These are phyloP conservation scores for Ramaria sp. DNA, from an alignment of 768 basidiomycete species.

Conservation along the genomic window DNA sequence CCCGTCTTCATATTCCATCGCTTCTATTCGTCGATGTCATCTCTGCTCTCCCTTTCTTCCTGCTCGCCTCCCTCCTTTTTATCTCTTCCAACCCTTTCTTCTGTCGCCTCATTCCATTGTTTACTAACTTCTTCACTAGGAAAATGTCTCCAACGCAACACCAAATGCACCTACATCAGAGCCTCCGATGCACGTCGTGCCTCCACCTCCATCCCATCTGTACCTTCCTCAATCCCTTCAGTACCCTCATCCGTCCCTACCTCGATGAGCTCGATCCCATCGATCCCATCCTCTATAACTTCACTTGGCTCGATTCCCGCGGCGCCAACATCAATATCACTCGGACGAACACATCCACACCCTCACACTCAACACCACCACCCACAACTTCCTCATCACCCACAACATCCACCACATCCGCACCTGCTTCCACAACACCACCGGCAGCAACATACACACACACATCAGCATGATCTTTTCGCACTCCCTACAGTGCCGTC, in stretches of 20 bases:
- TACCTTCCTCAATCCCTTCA: constrained; percentile 18
- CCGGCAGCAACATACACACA: background rate
- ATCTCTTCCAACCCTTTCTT: too few species aligned
- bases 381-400: background rate
- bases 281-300: background rate
- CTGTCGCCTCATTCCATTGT: too few species aligned
- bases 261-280: background rate
- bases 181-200: constrained; percentile 60
- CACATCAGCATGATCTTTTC: background rate
- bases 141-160: constrained; percentile 64
- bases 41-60: constrained; percentile 4
- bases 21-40: background rate
- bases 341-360: background rate
- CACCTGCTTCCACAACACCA: background rate
- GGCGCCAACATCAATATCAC: background rate
- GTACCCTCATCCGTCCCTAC: constrained; percentile 6
- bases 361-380: background rate
- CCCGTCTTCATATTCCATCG: too few species aligned
- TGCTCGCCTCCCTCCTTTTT: background rate
- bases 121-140: constrained; percentile 32
- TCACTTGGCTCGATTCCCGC: background rate
- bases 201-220: constrained; percentile 21
- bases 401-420: background rate
- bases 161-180: constrained; percentile 69
- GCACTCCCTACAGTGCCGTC: too few species aligned